A percentile compares a stretch with the other conserved stretches of the same genome.
Conservation (phyloP, 73 alveolate species). For the Paraurostyla sp. region DNA sequence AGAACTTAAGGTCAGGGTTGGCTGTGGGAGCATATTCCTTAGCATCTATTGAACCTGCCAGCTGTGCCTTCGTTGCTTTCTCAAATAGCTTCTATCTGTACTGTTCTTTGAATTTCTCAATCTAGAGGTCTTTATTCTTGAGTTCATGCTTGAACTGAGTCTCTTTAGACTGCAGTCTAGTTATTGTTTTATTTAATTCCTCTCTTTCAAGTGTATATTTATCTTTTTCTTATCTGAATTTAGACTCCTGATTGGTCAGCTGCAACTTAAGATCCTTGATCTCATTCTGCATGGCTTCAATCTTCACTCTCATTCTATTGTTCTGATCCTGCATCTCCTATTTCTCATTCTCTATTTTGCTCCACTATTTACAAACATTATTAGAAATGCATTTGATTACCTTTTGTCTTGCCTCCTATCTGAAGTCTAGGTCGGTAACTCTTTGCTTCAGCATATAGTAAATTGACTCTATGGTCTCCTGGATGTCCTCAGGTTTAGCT, state of each 20-base stretch:
- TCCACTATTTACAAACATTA: neutral
- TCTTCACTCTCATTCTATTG: conserved; percentile 19
- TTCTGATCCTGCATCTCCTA: conserved; percentile 8
- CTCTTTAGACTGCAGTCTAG: conserved; percentile 62
- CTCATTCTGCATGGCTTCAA: conserved; percentile 51
- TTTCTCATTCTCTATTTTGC: conserved; percentile 33
- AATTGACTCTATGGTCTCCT: conserved; percentile 62
- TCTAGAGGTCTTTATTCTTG: conserved; percentile 54
- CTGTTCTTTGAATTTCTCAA: conserved; percentile 65
- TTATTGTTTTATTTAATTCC: conserved; percentile 44
- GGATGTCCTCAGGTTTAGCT: conserved; percentile 60
- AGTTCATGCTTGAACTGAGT: conserved; percentile 76
- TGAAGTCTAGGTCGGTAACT: conserved; percentile 67
- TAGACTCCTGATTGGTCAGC: neutral
- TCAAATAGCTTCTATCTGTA: conserved; percentile 60
- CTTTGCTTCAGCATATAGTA: conserved; percentile 69
- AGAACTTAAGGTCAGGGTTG: conserved; percentile 27
- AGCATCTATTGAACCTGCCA: conserved; percentile 1
- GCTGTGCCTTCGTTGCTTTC: conserved; percentile 42
- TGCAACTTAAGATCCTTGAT: conserved; percentile 27
- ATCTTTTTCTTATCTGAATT: conserved; percentile 68
- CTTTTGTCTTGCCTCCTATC: conserved; percentile 59
- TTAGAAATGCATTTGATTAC: neutral
- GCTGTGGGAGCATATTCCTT: neutral
- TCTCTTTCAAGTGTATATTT: conserved; percentile 58